phyloP scores from a whole-genome alignment of 495 filamentous ascomycete species.

The Penicillium waksmanii region DNA sequence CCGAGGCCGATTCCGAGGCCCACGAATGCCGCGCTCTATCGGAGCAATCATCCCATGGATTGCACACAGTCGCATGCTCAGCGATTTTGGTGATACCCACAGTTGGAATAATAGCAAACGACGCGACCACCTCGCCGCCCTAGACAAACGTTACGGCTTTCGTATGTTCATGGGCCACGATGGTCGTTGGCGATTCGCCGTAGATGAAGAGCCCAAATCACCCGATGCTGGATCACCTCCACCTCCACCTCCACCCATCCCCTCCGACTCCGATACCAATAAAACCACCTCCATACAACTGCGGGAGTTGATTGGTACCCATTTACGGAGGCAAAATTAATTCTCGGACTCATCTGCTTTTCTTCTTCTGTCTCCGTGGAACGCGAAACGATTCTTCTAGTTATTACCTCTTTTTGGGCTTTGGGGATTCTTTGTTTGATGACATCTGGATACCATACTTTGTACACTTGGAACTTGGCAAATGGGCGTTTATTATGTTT shows the following conservation, averaged over 20 bases:
- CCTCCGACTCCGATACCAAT: slow-evolving; percentile 7
- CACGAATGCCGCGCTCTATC: slow-evolving; percentile 45
- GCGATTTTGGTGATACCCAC: slow-evolving; percentile 41
- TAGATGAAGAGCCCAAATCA: slow-evolving; percentile 40
- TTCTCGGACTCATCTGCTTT: not conserved
- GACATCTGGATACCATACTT: slow-evolving; percentile 11
- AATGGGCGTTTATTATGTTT: slow-evolving; percentile 11
- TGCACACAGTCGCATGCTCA: slow-evolving; percentile 44
- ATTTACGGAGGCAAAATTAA: slow-evolving; percentile 12
- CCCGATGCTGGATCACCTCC: not conserved
- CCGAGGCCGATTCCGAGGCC: slow-evolving; percentile 42
- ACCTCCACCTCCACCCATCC: not conserved
- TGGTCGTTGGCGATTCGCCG: slow-evolving; percentile 41
- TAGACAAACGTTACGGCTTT: slow-evolving; percentile 44
- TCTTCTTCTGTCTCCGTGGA: not conserved
- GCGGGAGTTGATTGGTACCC: slow-evolving; percentile 17
- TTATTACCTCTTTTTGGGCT: not conserved
- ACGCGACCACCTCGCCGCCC: slow-evolving; percentile 30
- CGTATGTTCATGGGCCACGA: slow-evolving; percentile 40
- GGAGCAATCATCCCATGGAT: slow-evolving; percentile 46
- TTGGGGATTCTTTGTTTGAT: not conserved
- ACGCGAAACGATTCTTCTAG: slow-evolving; percentile 4
- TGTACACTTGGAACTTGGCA: slow-evolving; percentile 11
- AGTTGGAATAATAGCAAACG: slow-evolving; percentile 37
- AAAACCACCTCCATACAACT: slow-evolving; percentile 27